Base-by-base conservation (phyloP, 176 grass and related monocot species). In the Avena insularis region DNA sequence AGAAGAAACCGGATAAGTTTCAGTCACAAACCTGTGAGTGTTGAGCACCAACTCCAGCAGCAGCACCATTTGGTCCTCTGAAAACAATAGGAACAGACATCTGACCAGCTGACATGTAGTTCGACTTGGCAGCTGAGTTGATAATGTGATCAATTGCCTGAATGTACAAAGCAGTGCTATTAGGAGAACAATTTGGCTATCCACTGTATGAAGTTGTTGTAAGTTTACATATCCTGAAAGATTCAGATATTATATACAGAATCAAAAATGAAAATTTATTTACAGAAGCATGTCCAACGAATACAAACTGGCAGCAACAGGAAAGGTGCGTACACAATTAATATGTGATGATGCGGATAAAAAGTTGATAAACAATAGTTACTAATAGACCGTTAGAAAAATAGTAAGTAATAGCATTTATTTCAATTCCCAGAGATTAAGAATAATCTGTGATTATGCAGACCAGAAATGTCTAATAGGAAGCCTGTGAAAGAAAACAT, bases 71-170 rank as follows among this genome's bases (percentile, higher is more conserved):
- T 71, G 96, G 93, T 74, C 93, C 93, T 86, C 96, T 92, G 73
- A 98, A 98, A 91, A 96, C 96, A 83, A 98, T 98, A 82, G 93
- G 93, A 21, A 98, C 96, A 55, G 60, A 60, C 53, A 98, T 88
- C 86, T 96, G 88, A 71, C 96, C 97, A 58, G 90, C 89, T 51
- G 97, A 99, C 97, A 99, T 99, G 92, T 96, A 96, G 57, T 99
- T 99, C 49, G 97, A 93, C 87, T 99, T 99, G 85, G 94, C 92
- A 71, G 92, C 97, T 71, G 97, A 99, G 92, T 96, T 99, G 65
- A 99, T 99, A 76, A 99, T 96, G 70, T 99, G 97, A 87, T 99
- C 97, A 87, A 99, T 99, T 83, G 97, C 94, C 97, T 99, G 87
- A 90, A 82, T 45, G 84, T 71, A 79, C 68, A 79, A 90, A 68